Evolutionary conservation across 2,329 filamentous ascomycete species (phyloP).

Genomic region (Aureobasidium namibiae): DNA sequence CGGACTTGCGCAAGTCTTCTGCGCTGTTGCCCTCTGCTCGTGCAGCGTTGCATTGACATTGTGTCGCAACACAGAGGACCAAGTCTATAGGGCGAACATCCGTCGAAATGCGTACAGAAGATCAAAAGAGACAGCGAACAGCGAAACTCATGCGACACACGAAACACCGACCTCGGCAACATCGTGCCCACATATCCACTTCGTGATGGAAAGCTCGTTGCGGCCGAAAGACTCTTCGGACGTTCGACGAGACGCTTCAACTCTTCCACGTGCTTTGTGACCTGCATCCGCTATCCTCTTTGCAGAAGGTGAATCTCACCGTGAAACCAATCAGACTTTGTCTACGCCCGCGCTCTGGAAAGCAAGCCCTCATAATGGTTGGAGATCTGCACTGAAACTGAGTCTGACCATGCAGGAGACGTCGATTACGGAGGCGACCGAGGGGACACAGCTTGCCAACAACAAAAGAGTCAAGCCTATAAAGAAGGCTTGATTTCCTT

Average conservation of each 20-base stretch:
- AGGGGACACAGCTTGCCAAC: not conserved
- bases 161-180: not conserved
- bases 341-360: not conserved
- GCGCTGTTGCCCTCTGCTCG: no score
- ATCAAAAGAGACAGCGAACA: not conserved
- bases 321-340: not conserved
- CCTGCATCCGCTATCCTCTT: constrained; percentile 4
- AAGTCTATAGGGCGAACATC: not conserved
- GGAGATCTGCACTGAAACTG: not conserved
- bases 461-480: not conserved
- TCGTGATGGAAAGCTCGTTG: not conserved
- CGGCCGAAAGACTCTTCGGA: not conserved
- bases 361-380: not conserved
- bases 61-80: no score
- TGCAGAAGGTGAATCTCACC: not conserved
- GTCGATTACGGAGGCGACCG: not conserved
- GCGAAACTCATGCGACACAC: not conserved
- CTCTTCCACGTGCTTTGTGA: not conserved
- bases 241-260: not conserved
- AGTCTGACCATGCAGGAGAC: not conserved
- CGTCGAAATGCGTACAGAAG: not conserved
- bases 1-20: not conserved
- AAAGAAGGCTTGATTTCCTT: constrained; percentile 5
- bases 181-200: not conserved
- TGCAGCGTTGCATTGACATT: no score